Evolutionary conservation across 148 eudicot species (phyloP), one percentile per base, ranked within the genome.

Genomic region (Diospyros lotus): DNA sequence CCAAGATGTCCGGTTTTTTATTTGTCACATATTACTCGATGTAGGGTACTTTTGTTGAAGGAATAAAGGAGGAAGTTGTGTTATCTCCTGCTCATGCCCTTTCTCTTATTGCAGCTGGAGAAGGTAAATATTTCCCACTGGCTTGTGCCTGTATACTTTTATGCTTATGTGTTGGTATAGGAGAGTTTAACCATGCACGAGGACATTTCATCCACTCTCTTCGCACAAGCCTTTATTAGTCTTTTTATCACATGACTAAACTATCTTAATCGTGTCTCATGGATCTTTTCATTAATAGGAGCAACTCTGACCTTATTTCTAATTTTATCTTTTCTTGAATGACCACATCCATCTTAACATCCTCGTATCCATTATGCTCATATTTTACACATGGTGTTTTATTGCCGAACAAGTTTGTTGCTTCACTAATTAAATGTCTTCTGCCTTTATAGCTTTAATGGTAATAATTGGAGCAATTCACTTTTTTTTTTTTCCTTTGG

Each of bases 61-160:
- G 99, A 71, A 85, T 95, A 64, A 95, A 95, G 85, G 97, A 95
- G 85, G 99, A 95, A 87, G 99, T 95, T 65, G 94, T 95, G 42
- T 78, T 95, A 73, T 95, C 99, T 73, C 99, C 99, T 52, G 99
- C 99, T 39, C 99, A 95, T 86, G 99, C 99, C 55, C 88, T 95
- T 81, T 95, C 99, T 15, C 91, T 95, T 54, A 95, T 95, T 85
- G 99, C 99, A 63, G 93, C 99, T 50, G 99, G 99, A 81, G 99
- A 95, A 95, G 99, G 99, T 95, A 82, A 45, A 38, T 28, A 63
- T 62, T 64, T 80, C 38, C 9, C 63, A 43, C 15, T 54, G 62
- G 61, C 76, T 42, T 7, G n/a, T 72, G n/a, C 51, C 15, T 55
- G 46, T 62, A 43, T n/a, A 15, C 13, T 51, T 66, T 48, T 71